phyloP scores from a whole-genome alignment of 306 rosid genomes.

The Acacia confusa region DNA sequence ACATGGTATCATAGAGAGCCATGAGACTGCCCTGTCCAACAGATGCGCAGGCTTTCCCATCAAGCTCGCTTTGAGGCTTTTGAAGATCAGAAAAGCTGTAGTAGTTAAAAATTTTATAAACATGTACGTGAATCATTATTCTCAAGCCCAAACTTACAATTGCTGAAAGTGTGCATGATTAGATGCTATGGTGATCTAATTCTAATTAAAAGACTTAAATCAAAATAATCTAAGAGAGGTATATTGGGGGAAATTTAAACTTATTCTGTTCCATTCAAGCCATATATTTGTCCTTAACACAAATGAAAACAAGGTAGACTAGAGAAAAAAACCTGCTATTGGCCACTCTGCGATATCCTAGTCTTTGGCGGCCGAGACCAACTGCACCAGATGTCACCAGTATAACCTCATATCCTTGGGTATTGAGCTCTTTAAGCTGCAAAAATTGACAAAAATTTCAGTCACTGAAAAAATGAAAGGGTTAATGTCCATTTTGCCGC shows the following conservation, averaged over 20 bases:
- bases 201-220: not conserved
- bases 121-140: not conserved
- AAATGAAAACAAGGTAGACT: not conserved
- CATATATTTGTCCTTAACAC: not conserved
- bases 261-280: not conserved
- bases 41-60: conserved; percentile 95
- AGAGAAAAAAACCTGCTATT: conserved; percentile 73
- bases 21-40: conserved; percentile 98
- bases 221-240: not conserved
- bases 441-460: not conserved
- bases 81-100: conserved; percentile 93
- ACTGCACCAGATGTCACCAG: conserved; percentile 96
- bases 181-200: not conserved
- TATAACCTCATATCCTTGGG: conserved; percentile 82
- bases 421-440: conserved; percentile 82
- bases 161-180: conserved; percentile 21
- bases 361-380: conserved; percentile 92
- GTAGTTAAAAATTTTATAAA: conserved; percentile 21
- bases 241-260: not conserved
- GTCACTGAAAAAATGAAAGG: conserved; percentile 3
- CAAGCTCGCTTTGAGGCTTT: conserved; percentile 71
- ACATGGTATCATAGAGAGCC: conserved; percentile 98
- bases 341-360: conserved; percentile 79
- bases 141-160: not conserved
- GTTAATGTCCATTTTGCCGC: too few relatives aligned